Base-by-base conservation (phyloP, 306 rosid genomes). In the Alnus rubra region DNA sequence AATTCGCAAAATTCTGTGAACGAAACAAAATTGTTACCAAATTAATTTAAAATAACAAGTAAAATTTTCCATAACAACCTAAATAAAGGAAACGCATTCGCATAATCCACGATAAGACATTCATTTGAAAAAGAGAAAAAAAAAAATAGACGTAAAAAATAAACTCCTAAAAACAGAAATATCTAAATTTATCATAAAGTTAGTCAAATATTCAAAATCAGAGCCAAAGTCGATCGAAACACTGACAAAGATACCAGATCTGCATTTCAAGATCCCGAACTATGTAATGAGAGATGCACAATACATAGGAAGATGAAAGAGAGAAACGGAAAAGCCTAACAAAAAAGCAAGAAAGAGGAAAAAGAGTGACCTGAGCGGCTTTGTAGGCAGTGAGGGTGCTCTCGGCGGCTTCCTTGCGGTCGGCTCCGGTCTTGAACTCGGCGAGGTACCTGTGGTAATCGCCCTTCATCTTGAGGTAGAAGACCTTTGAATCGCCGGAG, bases 371-470 rank as follows among this genome's bases (percentile, higher is more conserved):
- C 98, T 96, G 98, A 80, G 99, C 99, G 51, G 98, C 75, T 84
- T 93, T 96, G 90, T 96, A 96, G 52, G 98, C 98, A 31, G 93
- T 74, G 76, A 96, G 99, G 1, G 99, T 96, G 88, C 97, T 90
- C 84, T 93, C 98, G 2, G 99, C 98, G n/a, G 99, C 97, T 79
- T 90, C 99, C 86, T 96, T 96, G 71, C 99, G 92, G 81, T 96
- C 96, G n/a, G 91, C 91, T 28, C 98, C 99, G 51, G 98, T 96
- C 84, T 93, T 96, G 78, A 96, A 96, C 92, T 96, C 99, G 18
- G 99, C 99, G 6, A 96, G 94, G 73, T 96, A 93, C 80, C 99
- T 90, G 71, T 96, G 99, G 67, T 93, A 96, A 76, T 96, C 99
- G 1, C 99, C 99, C 90, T 96, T 96, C 99, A 96, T 96, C 84